A percentile compares a stretch with the other conserved stretches of the same genome.
phyloP scores from a whole-genome alignment of 139 green algal species.

The Axilococcus clingmanii region DNA sequence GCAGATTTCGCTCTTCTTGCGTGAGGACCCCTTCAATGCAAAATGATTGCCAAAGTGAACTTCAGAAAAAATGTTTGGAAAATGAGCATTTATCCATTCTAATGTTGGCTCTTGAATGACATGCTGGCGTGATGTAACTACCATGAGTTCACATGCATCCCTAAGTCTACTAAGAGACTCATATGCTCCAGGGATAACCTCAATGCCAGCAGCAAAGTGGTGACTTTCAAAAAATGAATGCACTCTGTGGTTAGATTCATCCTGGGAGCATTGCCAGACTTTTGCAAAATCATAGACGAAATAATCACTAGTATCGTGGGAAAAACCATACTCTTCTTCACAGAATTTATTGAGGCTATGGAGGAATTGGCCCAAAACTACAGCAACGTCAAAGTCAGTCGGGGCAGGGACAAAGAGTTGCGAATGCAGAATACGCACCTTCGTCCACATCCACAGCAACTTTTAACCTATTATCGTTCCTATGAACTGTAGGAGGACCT shows the following conservation, averaged over 20 bases:
- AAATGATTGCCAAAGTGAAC: conserved; percentile 98
- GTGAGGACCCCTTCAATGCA: conserved; percentile 59
- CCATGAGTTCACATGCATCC: conserved; percentile 57
- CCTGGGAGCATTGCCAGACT: conserved; percentile 79
- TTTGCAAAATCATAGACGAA: conserved; percentile 85
- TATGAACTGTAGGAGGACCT: neutral
- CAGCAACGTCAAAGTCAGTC: conserved; percentile 75
- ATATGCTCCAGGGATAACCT: conserved; percentile 73
- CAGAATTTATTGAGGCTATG: conserved; percentile 72
- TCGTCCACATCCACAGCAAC: neutral
- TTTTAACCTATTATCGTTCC: neutral
- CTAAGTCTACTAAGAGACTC: conserved; percentile 58
- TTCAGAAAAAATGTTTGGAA: conserved; percentile 39
- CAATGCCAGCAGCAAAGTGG: conserved; percentile 81
- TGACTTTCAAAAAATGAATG: conserved; percentile 89
- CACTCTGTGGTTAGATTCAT: conserved; percentile 74
- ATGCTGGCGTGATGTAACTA: conserved; percentile 88
- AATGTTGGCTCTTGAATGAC: conserved; percentile 79
- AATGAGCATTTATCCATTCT: conserved; percentile 79
- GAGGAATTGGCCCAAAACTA: conserved; percentile 82
- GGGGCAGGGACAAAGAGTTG: neutral
- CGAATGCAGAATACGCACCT: neutral
- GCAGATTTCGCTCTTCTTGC: conserved; percentile 83
- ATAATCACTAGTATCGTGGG: conserved; percentile 69
- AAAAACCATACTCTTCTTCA: conserved; percentile 61